Base-by-base conservation (phyloP, 1,139 yeast genomes). In the Kodamaea sp. region DNA sequence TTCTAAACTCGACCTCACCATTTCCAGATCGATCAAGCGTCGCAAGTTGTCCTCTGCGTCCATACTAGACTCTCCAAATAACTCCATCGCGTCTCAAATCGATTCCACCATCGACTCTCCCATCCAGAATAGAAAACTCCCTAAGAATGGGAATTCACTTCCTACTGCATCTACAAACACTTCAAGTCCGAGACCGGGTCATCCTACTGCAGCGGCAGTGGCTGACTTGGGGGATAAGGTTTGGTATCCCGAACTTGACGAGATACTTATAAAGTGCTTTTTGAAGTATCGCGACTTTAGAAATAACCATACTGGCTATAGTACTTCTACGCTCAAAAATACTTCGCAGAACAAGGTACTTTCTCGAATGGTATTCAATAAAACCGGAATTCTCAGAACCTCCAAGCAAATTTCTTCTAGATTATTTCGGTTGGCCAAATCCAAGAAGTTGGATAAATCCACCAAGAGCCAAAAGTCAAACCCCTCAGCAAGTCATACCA, bases 341-440 rank as follows among this genome's bases (percentile, higher is more conserved):
- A 56, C 67, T 4, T 41, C 72, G 10, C 73, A 68, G 41, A 69
- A 70, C 46, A 69, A 66, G 39, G 61, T 69, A 4, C 48, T 70
- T 34, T 64, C 73, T 8, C 49, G 73, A 35, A 67, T 70, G 75
- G 37, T 70, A 25, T 53, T 53, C 26, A 63, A 63, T 41, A 66
- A 61, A 42, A 60, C 72, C 8, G 70, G 70, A 2, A 46, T 63
- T 1, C 46, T 55, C 31, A 55, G 73, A 34, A 56, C 70, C 2
- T 59, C 73, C 3, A 66, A 67, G 40, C 75, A 70, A 43, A 63
- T 70, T 25, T 64, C 72, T 4, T 59, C 70, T 7, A 36, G 60
- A 15, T 37, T 55, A 21, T 44, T 46, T 33, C 43, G 55, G 8
- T 43, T 47, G 24, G 46, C 50, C n/a, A 47, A 47, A 32, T 39